Percentiles rank a stretch among this genome's conserved stretches.
Evolutionary conservation across 2,329 filamentous ascomycete genomes (phyloP).

Genomic region (Paracoccidioides brasiliensis): DNA sequence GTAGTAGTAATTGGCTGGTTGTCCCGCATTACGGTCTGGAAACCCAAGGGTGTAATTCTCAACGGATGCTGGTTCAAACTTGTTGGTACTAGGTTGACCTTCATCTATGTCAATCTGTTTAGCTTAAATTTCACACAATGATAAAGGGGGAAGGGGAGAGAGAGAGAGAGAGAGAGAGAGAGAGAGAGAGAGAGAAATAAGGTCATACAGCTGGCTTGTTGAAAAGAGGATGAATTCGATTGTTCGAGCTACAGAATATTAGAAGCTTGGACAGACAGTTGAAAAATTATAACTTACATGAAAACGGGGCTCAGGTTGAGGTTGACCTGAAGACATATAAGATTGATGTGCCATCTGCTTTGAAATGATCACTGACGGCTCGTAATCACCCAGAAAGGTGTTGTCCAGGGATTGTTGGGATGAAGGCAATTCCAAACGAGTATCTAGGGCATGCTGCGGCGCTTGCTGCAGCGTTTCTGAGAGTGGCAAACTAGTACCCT

Average conservation of each 20-base stretch:
- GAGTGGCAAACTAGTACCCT: neutral
- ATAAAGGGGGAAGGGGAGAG: neutral
- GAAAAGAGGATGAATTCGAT: neutral
- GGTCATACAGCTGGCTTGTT: neutral
- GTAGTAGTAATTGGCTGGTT: slow-evolving; percentile 21
- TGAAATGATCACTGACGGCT: neutral
- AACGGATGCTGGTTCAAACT: neutral
- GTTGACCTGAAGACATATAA: slow-evolving; percentile 2
- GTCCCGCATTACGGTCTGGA: neutral
- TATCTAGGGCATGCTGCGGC: neutral
- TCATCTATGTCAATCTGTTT: neutral
- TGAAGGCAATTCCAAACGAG: neutral
- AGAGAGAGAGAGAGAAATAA: neutral
- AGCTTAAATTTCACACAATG: neutral
- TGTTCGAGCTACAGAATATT: neutral
- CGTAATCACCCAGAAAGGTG: neutral
- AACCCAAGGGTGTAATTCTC: neutral
- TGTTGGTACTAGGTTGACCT: neutral
- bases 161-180: no score
- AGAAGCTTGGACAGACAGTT: neutral
- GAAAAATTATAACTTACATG: slow-evolving; percentile 5
- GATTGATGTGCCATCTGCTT: slow-evolving; percentile 1
- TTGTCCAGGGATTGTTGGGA: neutral
- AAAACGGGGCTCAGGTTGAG: slow-evolving; percentile 3
- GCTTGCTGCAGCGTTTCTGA: neutral